Percentiles rank a stretch among this genome's conserved stretches.
Evolutionary conservation across 164 flowering plant genomes (phyloP).

Genomic region (Stephania japonica): DNA sequence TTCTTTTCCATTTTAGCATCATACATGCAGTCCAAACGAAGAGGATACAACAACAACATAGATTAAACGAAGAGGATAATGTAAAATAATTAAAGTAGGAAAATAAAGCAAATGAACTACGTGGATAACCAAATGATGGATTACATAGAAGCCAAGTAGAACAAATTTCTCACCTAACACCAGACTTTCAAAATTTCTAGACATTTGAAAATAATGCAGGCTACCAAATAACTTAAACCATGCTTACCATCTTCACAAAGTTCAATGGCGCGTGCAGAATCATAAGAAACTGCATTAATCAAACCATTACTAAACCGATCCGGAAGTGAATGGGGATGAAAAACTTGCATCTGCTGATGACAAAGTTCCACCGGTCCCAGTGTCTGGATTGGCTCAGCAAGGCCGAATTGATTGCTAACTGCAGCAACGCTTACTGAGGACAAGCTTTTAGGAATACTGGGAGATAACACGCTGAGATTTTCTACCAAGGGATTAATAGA

Average conservation of each 20-base stretch:
- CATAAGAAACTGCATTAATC: slow-evolving; percentile 32
- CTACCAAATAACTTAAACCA: background rate
- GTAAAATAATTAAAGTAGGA: no score
- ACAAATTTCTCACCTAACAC: background rate
- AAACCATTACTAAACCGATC: slow-evolving; percentile 46
- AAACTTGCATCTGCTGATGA: slow-evolving; percentile 28
- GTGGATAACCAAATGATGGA: background rate
- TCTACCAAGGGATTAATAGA: slow-evolving; percentile 32
- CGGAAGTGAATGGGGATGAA: slow-evolving; percentile 69
- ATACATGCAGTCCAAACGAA: background rate
- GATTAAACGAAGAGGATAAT: no score
- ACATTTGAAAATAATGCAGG: background rate
- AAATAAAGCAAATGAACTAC: background rate
- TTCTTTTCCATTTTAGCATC: background rate
- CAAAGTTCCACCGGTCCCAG: slow-evolving; percentile 39
- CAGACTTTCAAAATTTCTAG: background rate
- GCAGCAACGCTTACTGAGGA: slow-evolving; percentile 40
- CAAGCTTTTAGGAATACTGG: slow-evolving; percentile 47
- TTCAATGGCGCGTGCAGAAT: slow-evolving; percentile 37
- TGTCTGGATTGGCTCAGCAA: slow-evolving; percentile 32
- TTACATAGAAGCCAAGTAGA: background rate
- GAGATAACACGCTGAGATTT: slow-evolving; percentile 33
- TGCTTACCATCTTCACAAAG: slow-evolving; percentile 41
- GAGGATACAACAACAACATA: no score
- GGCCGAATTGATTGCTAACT: slow-evolving; percentile 30